These are phyloP conservation scores for Cynanchum wilfordii DNA, from an alignment of 257 asterid species.

Conservation along the genomic window DNA sequence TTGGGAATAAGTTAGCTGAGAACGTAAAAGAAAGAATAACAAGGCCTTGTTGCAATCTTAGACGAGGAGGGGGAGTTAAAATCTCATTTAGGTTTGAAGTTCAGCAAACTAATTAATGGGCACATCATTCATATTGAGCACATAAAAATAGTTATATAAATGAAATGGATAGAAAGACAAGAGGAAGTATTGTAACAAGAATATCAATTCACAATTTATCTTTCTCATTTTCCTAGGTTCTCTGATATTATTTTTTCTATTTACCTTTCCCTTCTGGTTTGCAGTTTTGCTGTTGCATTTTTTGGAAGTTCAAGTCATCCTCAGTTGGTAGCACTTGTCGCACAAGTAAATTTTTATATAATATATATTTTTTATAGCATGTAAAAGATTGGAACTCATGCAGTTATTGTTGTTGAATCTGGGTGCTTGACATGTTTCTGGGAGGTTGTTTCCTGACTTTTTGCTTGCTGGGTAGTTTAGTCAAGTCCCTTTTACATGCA, in stretches of 20 bases:
- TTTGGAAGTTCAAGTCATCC: slow-evolving; percentile 69
- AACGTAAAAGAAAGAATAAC: background rate
- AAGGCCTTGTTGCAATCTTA: background rate
- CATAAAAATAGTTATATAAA: background rate
- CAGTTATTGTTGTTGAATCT: background rate
- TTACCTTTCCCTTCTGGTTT: slow-evolving; percentile 16
- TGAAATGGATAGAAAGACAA: background rate
- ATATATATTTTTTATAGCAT: background rate
- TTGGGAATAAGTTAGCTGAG: background rate
- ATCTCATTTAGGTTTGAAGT: background rate
- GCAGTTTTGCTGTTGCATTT: slow-evolving; percentile 92
- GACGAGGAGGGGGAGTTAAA: background rate
- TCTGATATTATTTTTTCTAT: background rate
- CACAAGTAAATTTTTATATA: slow-evolving; percentile 54
- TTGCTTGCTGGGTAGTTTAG: background rate
- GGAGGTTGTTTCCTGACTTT: background rate
- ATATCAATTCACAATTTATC: background rate
- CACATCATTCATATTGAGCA: background rate
- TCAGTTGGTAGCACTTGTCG: slow-evolving; percentile 88
- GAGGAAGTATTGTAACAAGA: background rate
- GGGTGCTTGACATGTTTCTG: background rate
- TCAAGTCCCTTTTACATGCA: background rate
- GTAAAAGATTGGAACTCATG: background rate
- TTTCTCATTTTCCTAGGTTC: background rate
- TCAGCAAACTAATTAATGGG: background rate